Percentiles rank a stretch among this genome's conserved stretches.
These are phyloP conservation scores for Kwoniella heveanensis DNA, from an alignment of 768 basidiomycete genomes.

Conservation along the genomic window DNA sequence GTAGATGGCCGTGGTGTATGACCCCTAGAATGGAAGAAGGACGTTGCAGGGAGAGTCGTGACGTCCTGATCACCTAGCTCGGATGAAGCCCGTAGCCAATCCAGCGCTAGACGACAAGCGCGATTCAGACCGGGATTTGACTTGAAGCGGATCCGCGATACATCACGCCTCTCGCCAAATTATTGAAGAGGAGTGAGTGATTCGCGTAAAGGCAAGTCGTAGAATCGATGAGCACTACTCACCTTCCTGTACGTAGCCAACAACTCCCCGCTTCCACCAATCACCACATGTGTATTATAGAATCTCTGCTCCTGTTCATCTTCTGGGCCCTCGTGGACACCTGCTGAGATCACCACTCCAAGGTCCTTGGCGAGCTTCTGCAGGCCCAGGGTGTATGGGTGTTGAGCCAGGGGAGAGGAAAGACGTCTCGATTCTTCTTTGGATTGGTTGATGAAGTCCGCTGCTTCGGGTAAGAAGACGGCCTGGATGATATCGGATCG, in stretches of 20 bases:
- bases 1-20: too few relatives aligned
- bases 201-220: too few relatives aligned
- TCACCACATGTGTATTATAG: constrained; percentile 49
- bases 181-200: too few relatives aligned
- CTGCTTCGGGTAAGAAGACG: constrained; percentile 53
- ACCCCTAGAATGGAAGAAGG: too few relatives aligned
- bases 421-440: constrained; percentile 37
- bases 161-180: too few relatives aligned
- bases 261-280: constrained; percentile 37
- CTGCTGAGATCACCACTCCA: constrained; percentile 39
- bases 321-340: constrained; percentile 50
- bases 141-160: too few relatives aligned
- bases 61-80: too few relatives aligned
- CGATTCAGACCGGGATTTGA: too few relatives aligned
- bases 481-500: constrained; percentile 33
- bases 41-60: too few relatives aligned
- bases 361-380: constrained; percentile 48
- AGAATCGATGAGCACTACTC: too few relatives aligned
- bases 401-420: constrained; percentile 38
- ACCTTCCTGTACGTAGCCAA: constrained; percentile 45
- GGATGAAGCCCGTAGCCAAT: too few relatives aligned
- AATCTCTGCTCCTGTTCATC: constrained; percentile 43
- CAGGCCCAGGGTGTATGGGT: constrained; percentile 44
- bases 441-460: constrained; percentile 46
- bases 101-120: too few relatives aligned